phyloP scores from a whole-genome alignment of 352 stramenopile species.

The Phytophthora cactorum region DNA sequence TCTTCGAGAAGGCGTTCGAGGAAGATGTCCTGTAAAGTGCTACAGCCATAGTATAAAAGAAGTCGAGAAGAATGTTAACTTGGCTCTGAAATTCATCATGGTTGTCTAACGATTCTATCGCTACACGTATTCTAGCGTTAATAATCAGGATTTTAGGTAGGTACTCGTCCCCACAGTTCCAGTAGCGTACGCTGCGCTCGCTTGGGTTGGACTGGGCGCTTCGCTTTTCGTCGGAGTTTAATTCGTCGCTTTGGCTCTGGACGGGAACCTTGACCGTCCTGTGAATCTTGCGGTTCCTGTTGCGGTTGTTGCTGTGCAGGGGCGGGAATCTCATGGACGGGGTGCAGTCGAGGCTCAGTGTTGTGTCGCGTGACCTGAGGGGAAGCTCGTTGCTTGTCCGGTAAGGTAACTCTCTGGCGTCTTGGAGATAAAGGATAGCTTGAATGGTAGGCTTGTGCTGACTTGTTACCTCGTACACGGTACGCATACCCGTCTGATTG shows the following conservation, averaged over 20 bases:
- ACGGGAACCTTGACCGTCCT: not conserved
- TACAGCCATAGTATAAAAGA: conserved; percentile 9
- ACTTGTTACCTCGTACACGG: conserved; percentile 25
- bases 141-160: no score
- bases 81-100: not conserved
- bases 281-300: conserved; percentile 16
- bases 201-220: conserved; percentile 11
- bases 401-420: conserved; percentile 8
- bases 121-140: no score
- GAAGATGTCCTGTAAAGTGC: conserved; percentile 59
- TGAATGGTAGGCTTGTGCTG: not conserved
- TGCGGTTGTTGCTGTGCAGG: conserved; percentile 18
- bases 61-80: not conserved
- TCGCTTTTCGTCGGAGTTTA: conserved; percentile 23
- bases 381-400: conserved; percentile 15
- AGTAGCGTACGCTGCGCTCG: conserved; percentile 47
- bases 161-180: conserved; percentile 40
- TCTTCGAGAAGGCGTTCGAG: conserved; percentile 70
- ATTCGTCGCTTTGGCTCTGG: conserved; percentile 20
- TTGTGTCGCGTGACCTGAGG: conserved; percentile 36
- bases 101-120: conserved; percentile 1
- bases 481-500: conserved; percentile 43
- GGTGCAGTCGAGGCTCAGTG: conserved; percentile 28
- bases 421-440: conserved; percentile 7
- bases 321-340: conserved; percentile 16